These are phyloP conservation scores for Ceratobasidium sp. DNA, from an alignment of 1,284 basidiomycete species.

Conservation along the genomic window DNA sequence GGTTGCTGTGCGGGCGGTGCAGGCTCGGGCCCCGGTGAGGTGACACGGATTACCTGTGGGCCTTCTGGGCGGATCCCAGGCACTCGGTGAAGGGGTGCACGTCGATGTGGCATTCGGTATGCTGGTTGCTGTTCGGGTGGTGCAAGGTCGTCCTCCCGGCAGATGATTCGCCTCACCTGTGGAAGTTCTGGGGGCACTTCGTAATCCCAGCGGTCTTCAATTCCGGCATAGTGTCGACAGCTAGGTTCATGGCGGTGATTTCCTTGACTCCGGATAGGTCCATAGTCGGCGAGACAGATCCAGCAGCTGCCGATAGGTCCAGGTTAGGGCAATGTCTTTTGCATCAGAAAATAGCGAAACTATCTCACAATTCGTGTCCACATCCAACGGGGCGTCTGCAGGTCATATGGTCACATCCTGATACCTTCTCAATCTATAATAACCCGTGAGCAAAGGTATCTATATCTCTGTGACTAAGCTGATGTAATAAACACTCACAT, in stretches of 20 bases:
- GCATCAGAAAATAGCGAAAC: too few relatives aligned
- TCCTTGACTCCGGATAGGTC: background rate
- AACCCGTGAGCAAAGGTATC: background rate
- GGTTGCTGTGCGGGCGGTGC: too few relatives aligned
- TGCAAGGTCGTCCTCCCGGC: too few relatives aligned
- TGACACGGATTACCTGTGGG: too few relatives aligned
- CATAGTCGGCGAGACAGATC: conserved; percentile 20
- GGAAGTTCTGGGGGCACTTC: too few relatives aligned
- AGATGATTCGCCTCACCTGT: too few relatives aligned
- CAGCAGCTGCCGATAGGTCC: background rate
- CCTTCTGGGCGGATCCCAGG: too few relatives aligned
- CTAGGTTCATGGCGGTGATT: conserved; percentile 25
- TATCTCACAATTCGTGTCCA: conserved; percentile 28
- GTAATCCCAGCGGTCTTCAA: background rate
- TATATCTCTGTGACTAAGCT: background rate
- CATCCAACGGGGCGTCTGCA: conserved; percentile 28
- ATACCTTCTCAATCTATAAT: conserved; percentile 11
- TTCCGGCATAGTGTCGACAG: conserved; percentile 5
- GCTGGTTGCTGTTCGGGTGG: too few relatives aligned
- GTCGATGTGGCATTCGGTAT: too few relatives aligned
- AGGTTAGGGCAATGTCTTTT: background rate
- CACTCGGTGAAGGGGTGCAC: too few relatives aligned
- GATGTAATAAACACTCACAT: background rate
- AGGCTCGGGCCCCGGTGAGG: too few relatives aligned
- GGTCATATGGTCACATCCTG: conserved; percentile 29